Evolutionary conservation across 768 basidiomycete genomes (phyloP).

Genomic region (Serendipita sp.): DNA sequence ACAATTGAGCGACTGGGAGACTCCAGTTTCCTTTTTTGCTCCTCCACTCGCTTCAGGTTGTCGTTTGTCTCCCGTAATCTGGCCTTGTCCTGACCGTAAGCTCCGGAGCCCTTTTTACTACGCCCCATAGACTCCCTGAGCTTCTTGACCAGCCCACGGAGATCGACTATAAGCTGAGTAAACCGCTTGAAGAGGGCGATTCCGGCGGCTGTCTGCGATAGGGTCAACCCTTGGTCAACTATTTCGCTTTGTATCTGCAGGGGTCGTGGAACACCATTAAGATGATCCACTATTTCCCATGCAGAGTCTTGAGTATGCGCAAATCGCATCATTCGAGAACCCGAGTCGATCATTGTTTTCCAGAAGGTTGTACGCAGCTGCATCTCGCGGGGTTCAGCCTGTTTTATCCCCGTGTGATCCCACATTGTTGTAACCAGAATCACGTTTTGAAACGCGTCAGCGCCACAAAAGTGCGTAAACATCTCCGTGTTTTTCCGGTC

Average conservation of each 20-base stretch:
- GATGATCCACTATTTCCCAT: slow-evolving; percentile 17
- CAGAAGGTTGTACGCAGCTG: slow-evolving; percentile 35
- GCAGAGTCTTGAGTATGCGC: slow-evolving; percentile 15
- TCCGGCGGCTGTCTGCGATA: background rate
- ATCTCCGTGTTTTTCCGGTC: slow-evolving; percentile 31
- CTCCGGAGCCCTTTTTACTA: background rate
- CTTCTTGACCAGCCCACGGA: background rate
- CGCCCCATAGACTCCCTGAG: background rate
- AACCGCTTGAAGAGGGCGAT: background rate
- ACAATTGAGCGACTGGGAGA: too few relatives aligned
- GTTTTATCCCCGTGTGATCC: slow-evolving; percentile 22
- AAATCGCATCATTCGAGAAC: slow-evolving; percentile 23
- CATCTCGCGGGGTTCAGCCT: slow-evolving; percentile 24
- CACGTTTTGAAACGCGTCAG: slow-evolving; percentile 32
- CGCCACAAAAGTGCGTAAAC: slow-evolving; percentile 39
- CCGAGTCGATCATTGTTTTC: slow-evolving; percentile 34
- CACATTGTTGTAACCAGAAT: slow-evolving; percentile 41
- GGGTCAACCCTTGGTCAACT: background rate
- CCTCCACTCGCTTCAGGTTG: too few relatives aligned
- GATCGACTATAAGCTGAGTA: background rate
- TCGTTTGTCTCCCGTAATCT: too few relatives aligned
- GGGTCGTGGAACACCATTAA: background rate
- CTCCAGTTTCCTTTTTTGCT: too few relatives aligned
- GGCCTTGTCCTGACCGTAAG: too few relatives aligned
- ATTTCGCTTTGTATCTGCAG: background rate